Evolutionary conservation across 495 filamentous ascomycete species (phyloP), one percentile per base, ranked within the genome.

Genomic region (Talaromyces nanjingensis): DNA sequence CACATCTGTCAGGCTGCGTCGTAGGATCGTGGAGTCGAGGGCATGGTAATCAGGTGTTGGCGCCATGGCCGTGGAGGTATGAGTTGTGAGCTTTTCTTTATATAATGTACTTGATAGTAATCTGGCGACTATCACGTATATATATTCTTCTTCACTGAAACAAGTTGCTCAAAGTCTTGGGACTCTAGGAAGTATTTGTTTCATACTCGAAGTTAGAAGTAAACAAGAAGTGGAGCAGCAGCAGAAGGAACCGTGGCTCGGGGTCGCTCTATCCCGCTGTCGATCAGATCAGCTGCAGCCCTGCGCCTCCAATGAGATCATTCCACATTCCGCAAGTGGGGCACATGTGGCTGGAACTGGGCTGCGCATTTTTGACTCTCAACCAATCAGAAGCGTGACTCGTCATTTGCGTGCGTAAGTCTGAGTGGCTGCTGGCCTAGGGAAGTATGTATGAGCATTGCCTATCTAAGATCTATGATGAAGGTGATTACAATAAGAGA

Each of bases 1-100:
- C 64, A 91, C 87, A 16, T 62, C 14, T 20, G 77, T 80, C 9
- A 92, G 76, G 68, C 79, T 80, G 64, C 88, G 86, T 11, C 63
- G 63, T 4, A 47, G 3, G 37, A 61, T 62, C 25, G 9, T 22
- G 9, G 56, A 18, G 16, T 25, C 16, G n/a, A 37, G 56, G 16
- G 7, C 31, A 33, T 59, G 25, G 16, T 34, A 20, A 3, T 33
- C 3, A 5, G 56, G 31, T 37, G 56, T 59, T 33, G 56, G 56
- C 27, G 56, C 56, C 56, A 59, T 59, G 56, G 14, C 18, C 18
- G 31, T 31, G 8, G 27, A 29, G n/a, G 18, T 29, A 55, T 55
- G 20, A 25, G 52, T 55, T 24, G 52, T 24, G 47, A 53, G 9
- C 4, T 3, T 20, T 42, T 16, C 37, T 16, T n/a, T 12, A 11